Conservation (phyloP, 139 green algal species). For the Chlorella sp. region DNA sequence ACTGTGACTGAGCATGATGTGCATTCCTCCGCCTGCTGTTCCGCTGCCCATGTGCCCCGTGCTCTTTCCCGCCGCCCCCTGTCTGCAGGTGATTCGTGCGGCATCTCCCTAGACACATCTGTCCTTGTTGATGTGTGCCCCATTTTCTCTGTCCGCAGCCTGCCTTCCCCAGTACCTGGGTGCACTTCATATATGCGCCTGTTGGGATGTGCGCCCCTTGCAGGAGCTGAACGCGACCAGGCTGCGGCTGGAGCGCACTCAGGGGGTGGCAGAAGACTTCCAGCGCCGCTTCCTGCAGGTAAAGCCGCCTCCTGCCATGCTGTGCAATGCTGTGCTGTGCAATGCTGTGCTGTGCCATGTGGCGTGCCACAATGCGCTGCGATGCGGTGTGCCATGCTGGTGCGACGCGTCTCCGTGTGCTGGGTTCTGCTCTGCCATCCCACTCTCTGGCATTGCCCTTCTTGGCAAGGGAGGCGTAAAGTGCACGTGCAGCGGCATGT, state of each 20-base stretch:
- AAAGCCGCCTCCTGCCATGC: neutral
- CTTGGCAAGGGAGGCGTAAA: neutral
- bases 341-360: neutral
- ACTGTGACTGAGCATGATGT: no score
- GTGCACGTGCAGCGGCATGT: neutral
- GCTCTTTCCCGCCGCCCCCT: no score
- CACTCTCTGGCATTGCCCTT: neutral
- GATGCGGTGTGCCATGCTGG: neutral
- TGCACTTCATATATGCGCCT: neutral
- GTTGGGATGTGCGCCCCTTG: no score
- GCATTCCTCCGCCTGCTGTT: no score
- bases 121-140: no score
- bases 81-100: no score
- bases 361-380: no score
- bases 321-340: neutral
- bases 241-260: constrained; percentile 43
- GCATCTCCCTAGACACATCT: no score
- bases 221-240: constrained; percentile 51
- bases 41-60: no score
- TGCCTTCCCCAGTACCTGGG: no score
- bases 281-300: constrained; percentile 46
- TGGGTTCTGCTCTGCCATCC: neutral
- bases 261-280: constrained; percentile 42
- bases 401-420: no score
- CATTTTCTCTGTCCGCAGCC: no score